phyloP scores from a whole-genome alignment of 148 eudicot genomes.

The Amaranthus cruentus region DNA sequence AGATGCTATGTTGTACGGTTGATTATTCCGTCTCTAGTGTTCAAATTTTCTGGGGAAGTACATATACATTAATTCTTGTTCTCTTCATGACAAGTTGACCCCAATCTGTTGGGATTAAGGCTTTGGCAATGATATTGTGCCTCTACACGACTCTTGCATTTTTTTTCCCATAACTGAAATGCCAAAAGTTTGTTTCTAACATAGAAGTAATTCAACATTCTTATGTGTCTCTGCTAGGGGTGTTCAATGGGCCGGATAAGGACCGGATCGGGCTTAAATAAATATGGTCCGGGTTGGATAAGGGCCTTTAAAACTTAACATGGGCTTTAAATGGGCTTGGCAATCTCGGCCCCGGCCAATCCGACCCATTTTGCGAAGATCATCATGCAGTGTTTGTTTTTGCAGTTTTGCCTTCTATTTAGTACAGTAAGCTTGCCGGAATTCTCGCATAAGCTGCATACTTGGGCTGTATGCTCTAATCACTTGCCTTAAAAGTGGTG shows the following conservation, averaged over 20 bases:
- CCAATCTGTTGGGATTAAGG: too few species aligned
- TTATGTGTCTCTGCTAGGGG: background rate
- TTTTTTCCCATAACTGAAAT: background rate
- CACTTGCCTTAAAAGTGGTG: background rate
- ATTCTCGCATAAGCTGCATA: background rate
- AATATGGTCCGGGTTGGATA: too few species aligned
- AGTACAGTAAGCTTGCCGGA: background rate
- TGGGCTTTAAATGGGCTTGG: too few species aligned
- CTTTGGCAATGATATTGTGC: background rate
- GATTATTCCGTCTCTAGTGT: background rate
- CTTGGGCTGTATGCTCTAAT: background rate
- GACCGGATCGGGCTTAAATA: too few species aligned
- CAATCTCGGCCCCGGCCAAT: too few species aligned
- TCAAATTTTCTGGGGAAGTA: background rate
- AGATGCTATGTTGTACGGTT: background rate
- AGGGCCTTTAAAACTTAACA: too few species aligned
- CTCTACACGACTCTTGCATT: background rate
- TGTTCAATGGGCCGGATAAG: too few species aligned
- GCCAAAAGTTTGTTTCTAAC: background rate
- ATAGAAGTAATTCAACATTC: background rate
- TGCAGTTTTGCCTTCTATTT: background rate
- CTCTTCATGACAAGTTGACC: background rate
- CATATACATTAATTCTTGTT: too few species aligned
- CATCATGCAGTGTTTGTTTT: background rate
- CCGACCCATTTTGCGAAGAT: background rate